A percentile compares a stretch with the other conserved stretches of the same genome.
Conservation (phyloP, 805 yeast genomes). For the Starmera dryadoides region DNA sequence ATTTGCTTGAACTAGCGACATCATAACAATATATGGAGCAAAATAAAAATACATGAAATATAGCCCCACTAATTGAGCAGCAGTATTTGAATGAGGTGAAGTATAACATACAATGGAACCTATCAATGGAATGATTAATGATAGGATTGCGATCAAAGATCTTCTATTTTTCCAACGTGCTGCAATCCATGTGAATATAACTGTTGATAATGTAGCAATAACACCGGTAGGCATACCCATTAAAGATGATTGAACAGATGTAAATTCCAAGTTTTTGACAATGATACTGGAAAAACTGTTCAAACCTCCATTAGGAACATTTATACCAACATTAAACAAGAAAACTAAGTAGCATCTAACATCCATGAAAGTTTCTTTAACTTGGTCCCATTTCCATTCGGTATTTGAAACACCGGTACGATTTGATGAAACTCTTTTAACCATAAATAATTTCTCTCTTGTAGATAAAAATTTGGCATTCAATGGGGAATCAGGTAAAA, state of each 20-base stretch:
- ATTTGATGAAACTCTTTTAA: conserved; percentile 32
- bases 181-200: conserved; percentile 25
- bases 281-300: conserved; percentile 21
- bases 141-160: conserved; percentile 19
- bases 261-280: conserved; percentile 16
- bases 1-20: conserved; percentile 30
- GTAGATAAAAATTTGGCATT: conserved; percentile 30
- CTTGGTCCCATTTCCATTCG: conserved; percentile 33
- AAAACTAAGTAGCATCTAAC: conserved; percentile 26
- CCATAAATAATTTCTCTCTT: conserved; percentile 38
- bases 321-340: conserved; percentile 23
- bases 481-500: conserved; percentile 43
- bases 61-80: conserved; percentile 21
- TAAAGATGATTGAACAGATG: conserved; percentile 16
- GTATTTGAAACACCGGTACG: conserved; percentile 37
- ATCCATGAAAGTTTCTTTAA: conserved; percentile 35
- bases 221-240: conserved; percentile 23
- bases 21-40: conserved; percentile 24
- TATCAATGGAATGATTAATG: conserved; percentile 20
- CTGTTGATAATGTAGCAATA: conserved; percentile 24
- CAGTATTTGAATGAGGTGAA: conserved; percentile 17
- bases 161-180: conserved; percentile 23
- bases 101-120: conserved; percentile 21
- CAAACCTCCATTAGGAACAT: conserved; percentile 29
- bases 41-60: conserved; percentile 28